Conservation (phyloP, 345 rosid genomes). For the Leavenworthia alabamica region DNA sequence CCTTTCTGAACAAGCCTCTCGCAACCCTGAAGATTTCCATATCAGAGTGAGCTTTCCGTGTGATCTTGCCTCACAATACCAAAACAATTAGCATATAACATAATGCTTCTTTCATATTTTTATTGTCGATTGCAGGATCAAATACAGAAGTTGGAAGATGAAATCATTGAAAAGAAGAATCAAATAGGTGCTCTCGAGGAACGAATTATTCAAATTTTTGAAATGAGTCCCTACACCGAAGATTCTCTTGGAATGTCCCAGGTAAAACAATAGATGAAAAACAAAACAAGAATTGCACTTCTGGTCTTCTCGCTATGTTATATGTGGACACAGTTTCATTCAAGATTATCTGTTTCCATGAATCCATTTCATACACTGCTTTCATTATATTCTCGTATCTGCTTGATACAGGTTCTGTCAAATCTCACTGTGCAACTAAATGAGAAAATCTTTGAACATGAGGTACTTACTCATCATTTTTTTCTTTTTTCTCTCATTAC, state of each 20-base stretch:
- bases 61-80: slow-evolving; percentile 7
- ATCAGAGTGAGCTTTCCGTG: slow-evolving; percentile 44
- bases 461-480: slow-evolving; percentile 48
- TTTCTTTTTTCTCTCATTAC: background rate
- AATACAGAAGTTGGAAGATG: slow-evolving; percentile 78
- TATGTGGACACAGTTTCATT: background rate
- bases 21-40: slow-evolving; percentile 79
- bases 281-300: background rate
- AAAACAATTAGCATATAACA: slow-evolving; percentile 3
- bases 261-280: slow-evolving; percentile 35
- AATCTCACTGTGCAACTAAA: slow-evolving; percentile 84
- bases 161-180: slow-evolving; percentile 79
- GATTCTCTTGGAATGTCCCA: slow-evolving; percentile 85
- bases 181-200: slow-evolving; percentile 80
- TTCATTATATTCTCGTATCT: background rate
- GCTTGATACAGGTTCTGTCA: slow-evolving; percentile 56
- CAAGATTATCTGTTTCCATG: background rate
- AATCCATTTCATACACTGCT: background rate
- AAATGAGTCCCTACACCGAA: slow-evolving; percentile 64
- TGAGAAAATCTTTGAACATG: slow-evolving; percentile 93
- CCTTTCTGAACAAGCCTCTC: slow-evolving; percentile 72
- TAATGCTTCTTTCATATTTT: slow-evolving; percentile 4
- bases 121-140: slow-evolving; percentile 28
- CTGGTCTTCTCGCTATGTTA: background rate
- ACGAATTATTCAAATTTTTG: slow-evolving; percentile 67